Evolutionary conservation across 2,329 filamentous ascomycete species (phyloP).

Genomic region (Paraconiothyrium sp.): DNA sequence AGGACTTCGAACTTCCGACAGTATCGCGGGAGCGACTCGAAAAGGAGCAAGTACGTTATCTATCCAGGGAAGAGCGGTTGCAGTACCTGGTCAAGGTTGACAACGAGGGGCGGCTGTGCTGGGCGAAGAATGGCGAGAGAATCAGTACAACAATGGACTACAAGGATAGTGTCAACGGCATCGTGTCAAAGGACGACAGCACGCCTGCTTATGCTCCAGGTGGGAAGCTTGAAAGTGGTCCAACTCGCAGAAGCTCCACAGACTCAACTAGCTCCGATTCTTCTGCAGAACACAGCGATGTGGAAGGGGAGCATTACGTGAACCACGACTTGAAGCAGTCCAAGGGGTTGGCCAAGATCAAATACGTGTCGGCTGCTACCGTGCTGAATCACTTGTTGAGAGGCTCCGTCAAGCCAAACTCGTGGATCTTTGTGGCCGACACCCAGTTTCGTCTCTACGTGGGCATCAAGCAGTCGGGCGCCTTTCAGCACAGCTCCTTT

Average conservation of each 20-base stretch:
- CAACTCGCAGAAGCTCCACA: constrained; percentile 30
- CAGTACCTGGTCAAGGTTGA: constrained; percentile 84
- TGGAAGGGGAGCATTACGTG: constrained; percentile 71
- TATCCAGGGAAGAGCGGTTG: constrained; percentile 82
- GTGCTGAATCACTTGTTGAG: constrained; percentile 82
- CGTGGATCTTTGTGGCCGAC: constrained; percentile 93
- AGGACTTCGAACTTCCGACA: constrained; percentile 71
- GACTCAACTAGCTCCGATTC: constrained; percentile 44
- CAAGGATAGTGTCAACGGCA: constrained; percentile 79
- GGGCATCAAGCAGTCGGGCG: constrained; percentile 86
- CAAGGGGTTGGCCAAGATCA: constrained; percentile 68
- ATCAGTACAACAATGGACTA: constrained; percentile 80
- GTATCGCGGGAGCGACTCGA: constrained; percentile 80
- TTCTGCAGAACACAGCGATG: constrained; percentile 64
- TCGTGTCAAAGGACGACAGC: constrained; percentile 55
- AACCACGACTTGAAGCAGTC: constrained; percentile 70
- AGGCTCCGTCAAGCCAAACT: constrained; percentile 83
- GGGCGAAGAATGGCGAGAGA: constrained; percentile 81
- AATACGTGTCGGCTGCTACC: constrained; percentile 74
- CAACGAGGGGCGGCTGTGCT: constrained; percentile 77
- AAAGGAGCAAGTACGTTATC: constrained; percentile 81
- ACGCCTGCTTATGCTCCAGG: constrained; percentile 53
- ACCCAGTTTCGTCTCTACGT: constrained; percentile 86
- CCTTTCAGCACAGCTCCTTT: constrained; percentile 92
- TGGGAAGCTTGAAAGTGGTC: constrained; percentile 32